phyloP scores from a whole-genome alignment of 2,329 filamentous ascomycete species.

The Diaporthe sp. region DNA sequence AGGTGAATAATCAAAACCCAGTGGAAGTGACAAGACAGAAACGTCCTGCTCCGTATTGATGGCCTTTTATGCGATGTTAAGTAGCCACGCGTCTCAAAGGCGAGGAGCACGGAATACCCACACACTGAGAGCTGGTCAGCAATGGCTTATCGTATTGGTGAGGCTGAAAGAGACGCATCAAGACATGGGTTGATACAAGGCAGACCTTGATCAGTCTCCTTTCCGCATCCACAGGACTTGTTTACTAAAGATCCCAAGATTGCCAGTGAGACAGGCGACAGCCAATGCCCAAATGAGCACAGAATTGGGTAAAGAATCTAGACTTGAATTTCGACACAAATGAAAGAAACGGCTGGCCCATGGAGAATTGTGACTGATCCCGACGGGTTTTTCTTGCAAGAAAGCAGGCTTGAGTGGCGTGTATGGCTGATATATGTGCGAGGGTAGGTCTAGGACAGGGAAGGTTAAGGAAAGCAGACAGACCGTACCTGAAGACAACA shows the following conservation, averaged over 20 bases:
- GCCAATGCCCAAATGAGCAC: constrained; percentile 10
- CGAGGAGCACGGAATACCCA: background rate
- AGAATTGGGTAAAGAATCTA: background rate
- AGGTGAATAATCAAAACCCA: background rate
- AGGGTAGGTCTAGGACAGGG: constrained; percentile 40
- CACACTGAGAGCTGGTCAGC: constrained; percentile 13
- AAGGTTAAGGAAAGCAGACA: constrained; percentile 12
- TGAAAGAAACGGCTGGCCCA: constrained; percentile 18
- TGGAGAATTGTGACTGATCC: constrained; percentile 21
- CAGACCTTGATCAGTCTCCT: constrained; percentile 9
- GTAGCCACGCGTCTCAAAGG: background rate
- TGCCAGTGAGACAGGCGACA: constrained; percentile 28
- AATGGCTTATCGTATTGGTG: constrained; percentile 11
- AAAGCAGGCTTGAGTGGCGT: constrained; percentile 28
- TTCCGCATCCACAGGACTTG: background rate
- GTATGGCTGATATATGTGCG: constrained; percentile 43
- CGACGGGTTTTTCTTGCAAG: constrained; percentile 20
- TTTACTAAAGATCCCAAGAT: constrained; percentile 20
- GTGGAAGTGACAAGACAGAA: background rate
- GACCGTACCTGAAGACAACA: constrained; percentile 31
- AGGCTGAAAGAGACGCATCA: constrained; percentile 26
- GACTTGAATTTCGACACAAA: constrained; percentile 1
- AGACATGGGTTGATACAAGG: constrained; percentile 13
- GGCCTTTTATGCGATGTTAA: constrained; percentile 23
- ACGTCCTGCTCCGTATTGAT: background rate